Evolutionary conservation across 805 yeast species (phyloP), one percentile per base, ranked within the genome.

Genomic region (Candida dajiaensis): DNA sequence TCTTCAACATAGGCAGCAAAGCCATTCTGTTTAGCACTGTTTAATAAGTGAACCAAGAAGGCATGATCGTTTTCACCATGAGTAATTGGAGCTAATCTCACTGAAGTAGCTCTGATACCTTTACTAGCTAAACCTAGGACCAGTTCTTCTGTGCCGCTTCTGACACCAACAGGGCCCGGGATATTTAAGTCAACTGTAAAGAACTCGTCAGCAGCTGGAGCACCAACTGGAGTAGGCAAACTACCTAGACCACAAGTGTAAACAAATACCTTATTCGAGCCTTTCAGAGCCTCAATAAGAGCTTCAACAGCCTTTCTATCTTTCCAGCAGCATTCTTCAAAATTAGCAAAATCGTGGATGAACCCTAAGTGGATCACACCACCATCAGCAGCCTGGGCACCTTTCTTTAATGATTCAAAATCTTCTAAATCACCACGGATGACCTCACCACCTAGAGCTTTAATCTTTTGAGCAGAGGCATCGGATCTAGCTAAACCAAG

Each of bases 351-450:
- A 42, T 68, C 68, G 47, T 65, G 67, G 23, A 56, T 50, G 49
- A 63, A 70, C 1, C 65, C 76, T 37, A 67, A 47, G 45, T 70
- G 74, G n/a, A 68, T 41, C 13, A 66, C 64, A 9, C 64, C 62
- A 7, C 60, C 74, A 45, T 71, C 76, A 9, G 63, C 44, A 40
- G 55, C 56, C 8, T 45, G 22, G 12, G 68, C 64, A 6, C 55
- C 65, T 39, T 59, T 49, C 20, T 45, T 54, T 13, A 71, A 53
- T 2, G 54, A 35, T 0, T 67, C 70, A 2, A 58, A 26, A 38
- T 61, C 63, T 15, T 49, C 49, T 3, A 71, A 49, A 11, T 50
- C 57, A 20, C 74, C 75, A 16, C 46, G 41, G 20, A 68, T 43
- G 6, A 57, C 54, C 38, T 58, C 50, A 22, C 48, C 59, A 10